Percentiles rank a stretch among this genome's conserved stretches.
These are phyloP conservation scores for Solanum ossicruentum DNA, from an alignment of 257 asterid genomes.

Conservation along the genomic window DNA sequence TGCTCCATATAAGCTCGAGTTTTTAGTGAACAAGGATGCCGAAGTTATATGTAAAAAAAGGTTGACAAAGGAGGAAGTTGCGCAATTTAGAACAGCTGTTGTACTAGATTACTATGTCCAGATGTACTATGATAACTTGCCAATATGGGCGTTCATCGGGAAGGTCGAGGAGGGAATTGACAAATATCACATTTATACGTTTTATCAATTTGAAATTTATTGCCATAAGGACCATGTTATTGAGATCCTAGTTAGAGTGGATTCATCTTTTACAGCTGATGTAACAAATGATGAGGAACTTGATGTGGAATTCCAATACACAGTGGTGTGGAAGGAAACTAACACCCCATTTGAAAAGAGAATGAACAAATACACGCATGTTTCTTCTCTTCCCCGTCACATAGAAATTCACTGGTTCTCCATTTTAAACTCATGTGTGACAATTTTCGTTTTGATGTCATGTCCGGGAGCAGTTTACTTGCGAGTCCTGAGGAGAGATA, in stretches of 20 bases:
- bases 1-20: constrained; percentile 7
- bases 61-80: constrained; percentile 9
- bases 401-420: neutral
- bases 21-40: neutral
- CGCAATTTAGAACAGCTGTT: constrained; percentile 1
- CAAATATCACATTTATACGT: neutral
- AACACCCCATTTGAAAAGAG: constrained; percentile 2
- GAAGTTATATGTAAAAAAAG: constrained; percentile 1
- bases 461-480: constrained; percentile 7
- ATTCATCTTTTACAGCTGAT: neutral
- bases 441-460: neutral
- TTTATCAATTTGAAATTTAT: neutral
- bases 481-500: constrained; percentile 14
- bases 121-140: constrained; percentile 13
- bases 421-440: neutral
- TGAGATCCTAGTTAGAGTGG: neutral
- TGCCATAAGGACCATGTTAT: neutral
- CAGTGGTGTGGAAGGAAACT: constrained; percentile 1
- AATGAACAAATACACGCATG: neutral
- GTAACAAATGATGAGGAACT: constrained; percentile 2
- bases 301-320: constrained; percentile 4
- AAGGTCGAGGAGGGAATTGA: neutral
- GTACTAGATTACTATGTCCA: constrained; percentile 7
- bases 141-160: constrained; percentile 10
- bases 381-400: neutral